Percentiles rank a stretch among this genome's conserved stretches.
phyloP scores from a whole-genome alignment of 2,329 filamentous ascomycete species.

The Dothidotthia symphoricarpi region DNA sequence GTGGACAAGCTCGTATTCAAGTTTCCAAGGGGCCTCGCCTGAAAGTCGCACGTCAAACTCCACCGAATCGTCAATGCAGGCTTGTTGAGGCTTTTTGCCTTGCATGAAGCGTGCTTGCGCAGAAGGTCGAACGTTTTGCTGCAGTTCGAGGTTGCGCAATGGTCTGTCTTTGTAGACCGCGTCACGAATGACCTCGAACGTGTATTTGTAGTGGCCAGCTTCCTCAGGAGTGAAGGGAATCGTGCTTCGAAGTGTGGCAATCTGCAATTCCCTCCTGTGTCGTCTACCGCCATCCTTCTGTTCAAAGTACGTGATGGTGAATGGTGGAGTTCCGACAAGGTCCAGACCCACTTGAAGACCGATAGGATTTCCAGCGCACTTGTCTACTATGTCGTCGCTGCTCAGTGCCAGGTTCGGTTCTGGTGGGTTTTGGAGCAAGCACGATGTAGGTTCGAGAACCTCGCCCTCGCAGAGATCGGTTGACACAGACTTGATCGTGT shows the following conservation, averaged over 20 bases:
- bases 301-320: constrained; percentile 75
- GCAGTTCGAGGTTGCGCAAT: constrained; percentile 61
- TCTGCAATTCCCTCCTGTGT: constrained; percentile 52
- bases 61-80: constrained; percentile 80
- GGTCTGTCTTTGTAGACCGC: constrained; percentile 65
- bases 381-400: constrained; percentile 83
- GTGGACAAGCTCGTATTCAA: constrained; percentile 92
- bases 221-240: constrained; percentile 77
- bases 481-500: constrained; percentile 76
- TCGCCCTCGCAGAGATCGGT: constrained; percentile 84
- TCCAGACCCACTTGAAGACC: constrained; percentile 87
- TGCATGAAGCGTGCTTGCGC: constrained; percentile 72
- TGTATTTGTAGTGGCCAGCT: constrained; percentile 83
- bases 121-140: constrained; percentile 91
- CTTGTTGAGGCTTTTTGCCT: constrained; percentile 57
- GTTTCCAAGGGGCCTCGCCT: constrained; percentile 81
- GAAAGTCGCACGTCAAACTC: constrained; percentile 71
- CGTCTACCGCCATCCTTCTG: constrained; percentile 57
- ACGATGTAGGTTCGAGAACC: constrained; percentile 90
- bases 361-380: constrained; percentile 90
- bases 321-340: constrained; percentile 88
- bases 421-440: constrained; percentile 84
- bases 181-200: constrained; percentile 79
- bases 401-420: constrained; percentile 75
- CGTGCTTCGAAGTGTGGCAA: constrained; percentile 74